These are phyloP conservation scores for Neurospora sp. DNA, from an alignment of 2,329 filamentous ascomycete species.

Conservation along the genomic window DNA sequence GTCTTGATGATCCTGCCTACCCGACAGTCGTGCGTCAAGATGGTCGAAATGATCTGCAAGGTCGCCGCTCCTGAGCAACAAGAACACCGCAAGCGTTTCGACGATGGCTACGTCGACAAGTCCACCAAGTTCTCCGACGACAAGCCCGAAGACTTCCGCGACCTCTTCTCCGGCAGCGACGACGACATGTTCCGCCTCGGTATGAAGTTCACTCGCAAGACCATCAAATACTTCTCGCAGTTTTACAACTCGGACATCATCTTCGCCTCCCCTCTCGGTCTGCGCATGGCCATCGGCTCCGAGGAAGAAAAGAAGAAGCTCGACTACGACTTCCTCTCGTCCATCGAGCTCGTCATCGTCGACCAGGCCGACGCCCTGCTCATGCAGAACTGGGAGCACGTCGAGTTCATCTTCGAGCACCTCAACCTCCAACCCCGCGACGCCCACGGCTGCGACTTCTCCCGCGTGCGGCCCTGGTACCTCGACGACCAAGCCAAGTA, in stretches of 20 bases:
- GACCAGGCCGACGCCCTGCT: slow-evolving; percentile 89
- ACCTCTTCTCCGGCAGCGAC: slow-evolving; percentile 88
- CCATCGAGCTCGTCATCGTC: slow-evolving; percentile 80
- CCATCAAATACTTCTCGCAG: slow-evolving; percentile 84
- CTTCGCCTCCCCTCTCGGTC: slow-evolving; percentile 77
- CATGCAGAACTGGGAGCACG: slow-evolving; percentile 98
- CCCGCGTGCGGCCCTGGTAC: slow-evolving; percentile 82
- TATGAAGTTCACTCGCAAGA: slow-evolving; percentile 95
- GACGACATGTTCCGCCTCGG: slow-evolving; percentile 95
- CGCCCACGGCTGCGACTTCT: slow-evolving; percentile 87
- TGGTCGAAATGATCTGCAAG: slow-evolving; percentile 66
- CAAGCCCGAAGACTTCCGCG: slow-evolving; percentile 77
- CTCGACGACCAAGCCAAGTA: slow-evolving; percentile 75
- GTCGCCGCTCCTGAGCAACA: slow-evolving; percentile 80
- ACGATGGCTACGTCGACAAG: slow-evolving; percentile 67
- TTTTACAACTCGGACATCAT: slow-evolving; percentile 98
- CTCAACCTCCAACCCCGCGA: slow-evolving; percentile 86
- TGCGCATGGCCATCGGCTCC: slow-evolving; percentile 83
- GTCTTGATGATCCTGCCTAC: slow-evolving; percentile 86
- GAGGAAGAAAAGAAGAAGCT: slow-evolving; percentile 52
- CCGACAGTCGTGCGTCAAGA: slow-evolving; percentile 71
- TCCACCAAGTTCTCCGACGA: slow-evolving; percentile 60
- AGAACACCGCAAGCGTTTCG: slow-evolving; percentile 88
- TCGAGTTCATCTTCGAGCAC: slow-evolving; percentile 84
- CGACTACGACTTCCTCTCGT: slow-evolving; percentile 87